Conservation (phyloP, 768 basidiomycete species). For the Lentinula detonsa region DNA sequence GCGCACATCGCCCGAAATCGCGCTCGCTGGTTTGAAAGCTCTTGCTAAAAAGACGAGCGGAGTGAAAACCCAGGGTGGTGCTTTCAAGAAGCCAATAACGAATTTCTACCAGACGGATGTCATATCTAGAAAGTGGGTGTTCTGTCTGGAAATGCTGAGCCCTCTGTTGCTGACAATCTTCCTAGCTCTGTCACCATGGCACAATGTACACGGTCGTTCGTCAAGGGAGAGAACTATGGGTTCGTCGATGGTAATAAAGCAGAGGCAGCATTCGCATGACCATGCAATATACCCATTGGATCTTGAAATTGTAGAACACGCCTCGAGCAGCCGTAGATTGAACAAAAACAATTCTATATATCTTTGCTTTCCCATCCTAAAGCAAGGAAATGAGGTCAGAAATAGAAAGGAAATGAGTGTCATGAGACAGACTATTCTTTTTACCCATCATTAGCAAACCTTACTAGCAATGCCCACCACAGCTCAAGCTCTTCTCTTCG, state of each 20-base stretch:
- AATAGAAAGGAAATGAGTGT: background rate
- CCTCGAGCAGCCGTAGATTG: background rate
- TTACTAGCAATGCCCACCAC: background rate
- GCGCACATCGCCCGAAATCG: constrained; percentile 65
- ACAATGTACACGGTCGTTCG: constrained; percentile 84
- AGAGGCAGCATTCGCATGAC: constrained; percentile 36
- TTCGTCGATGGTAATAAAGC: constrained; percentile 44
- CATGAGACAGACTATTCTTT: background rate
- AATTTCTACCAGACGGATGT: constrained; percentile 98
- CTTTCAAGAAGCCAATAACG: constrained; percentile 73
- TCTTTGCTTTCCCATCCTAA: background rate
- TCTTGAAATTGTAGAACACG: background rate
- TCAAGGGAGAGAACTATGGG: constrained; percentile 63
- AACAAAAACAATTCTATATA: background rate
- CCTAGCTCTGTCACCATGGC: constrained; percentile 92
- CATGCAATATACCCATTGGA: background rate
- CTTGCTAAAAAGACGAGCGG: constrained; percentile 46
- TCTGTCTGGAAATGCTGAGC: background rate
- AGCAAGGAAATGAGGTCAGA: background rate
- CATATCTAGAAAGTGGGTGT: constrained; percentile 84
- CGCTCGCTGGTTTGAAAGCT: constrained; percentile 60
- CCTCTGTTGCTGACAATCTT: background rate
- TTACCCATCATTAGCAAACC: background rate
- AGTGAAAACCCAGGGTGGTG: constrained; percentile 49
- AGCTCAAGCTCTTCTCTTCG: background rate